Percentiles rank a stretch among this genome's conserved stretches.
Evolutionary conservation across 768 basidiomycete species (phyloP).

Genomic region (Leccinum arenicola): DNA sequence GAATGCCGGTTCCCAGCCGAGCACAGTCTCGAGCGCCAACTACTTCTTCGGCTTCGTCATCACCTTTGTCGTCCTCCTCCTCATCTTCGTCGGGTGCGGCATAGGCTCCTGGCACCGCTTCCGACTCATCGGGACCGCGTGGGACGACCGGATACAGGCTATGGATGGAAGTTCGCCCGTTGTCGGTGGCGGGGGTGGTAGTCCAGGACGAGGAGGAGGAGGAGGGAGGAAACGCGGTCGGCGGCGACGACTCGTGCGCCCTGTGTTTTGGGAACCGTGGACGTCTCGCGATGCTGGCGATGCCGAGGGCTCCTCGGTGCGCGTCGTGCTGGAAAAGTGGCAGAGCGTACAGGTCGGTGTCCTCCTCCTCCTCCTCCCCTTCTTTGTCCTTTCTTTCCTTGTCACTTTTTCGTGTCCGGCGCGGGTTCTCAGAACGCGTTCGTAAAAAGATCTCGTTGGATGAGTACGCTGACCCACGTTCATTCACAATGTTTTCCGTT

Average conservation of each 20-base stretch:
- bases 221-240: constrained; percentile 13
- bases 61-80: constrained; percentile 35
- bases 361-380: neutral
- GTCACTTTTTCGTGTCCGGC: neutral
- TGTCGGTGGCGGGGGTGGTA: neutral
- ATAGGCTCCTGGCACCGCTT: constrained; percentile 45
- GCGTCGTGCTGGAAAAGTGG: constrained; percentile 5
- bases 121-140: constrained; percentile 15
- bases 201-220: neutral
- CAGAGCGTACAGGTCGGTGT: constrained; percentile 24
- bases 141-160: constrained; percentile 20
- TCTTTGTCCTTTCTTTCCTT: neutral
- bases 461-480: neutral
- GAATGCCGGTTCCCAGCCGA: neutral
- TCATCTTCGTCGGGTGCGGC: constrained; percentile 52
- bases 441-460: neutral
- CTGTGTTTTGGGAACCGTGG: constrained; percentile 23
- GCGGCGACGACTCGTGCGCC: constrained; percentile 17
- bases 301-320: neutral
- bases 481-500: neutral
- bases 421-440: neutral
- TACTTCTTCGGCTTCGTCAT: constrained; percentile 35
- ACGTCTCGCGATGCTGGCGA: neutral
- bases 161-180: constrained; percentile 9
- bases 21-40: constrained; percentile 19